Percentiles rank a stretch among this genome's conserved stretches.
Conservation (phyloP, 169 alveolate species). For the Eimeria praecox region DNA sequence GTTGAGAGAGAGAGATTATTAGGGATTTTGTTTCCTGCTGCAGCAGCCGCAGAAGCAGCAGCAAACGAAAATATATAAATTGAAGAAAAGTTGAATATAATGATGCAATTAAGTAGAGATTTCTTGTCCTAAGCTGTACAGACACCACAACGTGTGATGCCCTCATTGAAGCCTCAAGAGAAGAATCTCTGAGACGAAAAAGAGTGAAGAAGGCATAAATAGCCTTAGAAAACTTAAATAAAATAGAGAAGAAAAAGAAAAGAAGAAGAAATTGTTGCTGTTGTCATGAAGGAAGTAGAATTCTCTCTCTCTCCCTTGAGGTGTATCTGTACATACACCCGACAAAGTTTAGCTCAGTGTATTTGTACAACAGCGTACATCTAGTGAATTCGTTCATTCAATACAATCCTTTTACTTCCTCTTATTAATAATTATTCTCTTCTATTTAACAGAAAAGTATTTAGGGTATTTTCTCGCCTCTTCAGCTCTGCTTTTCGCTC, state of each 20-base stretch:
- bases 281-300: not conserved
- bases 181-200: not conserved
- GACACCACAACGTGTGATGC: not conserved
- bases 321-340: conserved; percentile 14
- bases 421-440: not conserved
- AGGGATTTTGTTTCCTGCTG: too few relatives aligned
- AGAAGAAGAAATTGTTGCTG: not conserved
- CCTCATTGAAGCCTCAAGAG: not conserved
- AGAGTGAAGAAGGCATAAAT: not conserved
- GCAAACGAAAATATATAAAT: not conserved
- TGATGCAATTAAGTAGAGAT: not conserved
- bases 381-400: too few relatives aligned
- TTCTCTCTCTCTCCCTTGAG: not conserved
- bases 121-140: not conserved
- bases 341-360: not conserved
- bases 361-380: too few relatives aligned
- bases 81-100: not conserved
- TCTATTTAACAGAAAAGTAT: not conserved
- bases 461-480: not conserved
- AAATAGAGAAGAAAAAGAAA: not conserved
- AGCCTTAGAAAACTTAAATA: not conserved
- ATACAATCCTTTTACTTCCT: too few relatives aligned
- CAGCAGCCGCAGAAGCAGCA: not conserved
- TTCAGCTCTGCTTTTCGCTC: not conserved
- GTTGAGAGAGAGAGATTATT: too few relatives aligned